Evolutionary conservation across 371 early-diverging fungal species (phyloP).

Genomic region (Funneliformis caledonium): DNA sequence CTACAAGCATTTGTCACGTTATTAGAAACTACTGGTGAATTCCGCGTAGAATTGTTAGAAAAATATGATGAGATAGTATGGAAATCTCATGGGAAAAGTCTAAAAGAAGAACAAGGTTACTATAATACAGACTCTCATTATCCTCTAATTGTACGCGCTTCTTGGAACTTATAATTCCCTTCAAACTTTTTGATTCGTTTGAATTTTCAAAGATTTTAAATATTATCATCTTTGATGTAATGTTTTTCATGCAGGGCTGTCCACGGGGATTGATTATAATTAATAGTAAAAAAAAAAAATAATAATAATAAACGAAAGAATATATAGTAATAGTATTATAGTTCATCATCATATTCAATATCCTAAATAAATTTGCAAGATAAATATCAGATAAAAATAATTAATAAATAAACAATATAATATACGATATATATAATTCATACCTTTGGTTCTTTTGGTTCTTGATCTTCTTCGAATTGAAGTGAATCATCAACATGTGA

Average conservation of each 20-base stretch:
- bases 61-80: slow-evolving; percentile 17
- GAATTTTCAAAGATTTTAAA: not conserved
- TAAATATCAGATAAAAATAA: not conserved
- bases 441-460: slow-evolving; percentile 76
- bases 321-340: not conserved
- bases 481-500: slow-evolving; percentile 93
- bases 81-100: not conserved
- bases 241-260: not conserved
- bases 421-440: not conserved
- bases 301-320: not conserved
- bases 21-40: not conserved
- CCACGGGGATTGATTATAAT: not conserved
- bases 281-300: not conserved
- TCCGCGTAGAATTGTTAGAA: slow-evolving; percentile 7
- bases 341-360: not conserved
- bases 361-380: slow-evolving; percentile 4
- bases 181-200: not conserved
- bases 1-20: not conserved
- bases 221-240: not conserved
- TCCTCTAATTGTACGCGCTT: slow-evolving; percentile 10
- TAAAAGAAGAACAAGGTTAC: not conserved
- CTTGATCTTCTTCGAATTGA: slow-evolving; percentile 97
- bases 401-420: not conserved
- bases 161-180: slow-evolving; percentile 4
- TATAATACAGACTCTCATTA: slow-evolving; percentile 15